These are phyloP conservation scores for Podospora bellae-mahoneyi DNA, from an alignment of 495 filamentous ascomycete genomes.

Conservation along the genomic window DNA sequence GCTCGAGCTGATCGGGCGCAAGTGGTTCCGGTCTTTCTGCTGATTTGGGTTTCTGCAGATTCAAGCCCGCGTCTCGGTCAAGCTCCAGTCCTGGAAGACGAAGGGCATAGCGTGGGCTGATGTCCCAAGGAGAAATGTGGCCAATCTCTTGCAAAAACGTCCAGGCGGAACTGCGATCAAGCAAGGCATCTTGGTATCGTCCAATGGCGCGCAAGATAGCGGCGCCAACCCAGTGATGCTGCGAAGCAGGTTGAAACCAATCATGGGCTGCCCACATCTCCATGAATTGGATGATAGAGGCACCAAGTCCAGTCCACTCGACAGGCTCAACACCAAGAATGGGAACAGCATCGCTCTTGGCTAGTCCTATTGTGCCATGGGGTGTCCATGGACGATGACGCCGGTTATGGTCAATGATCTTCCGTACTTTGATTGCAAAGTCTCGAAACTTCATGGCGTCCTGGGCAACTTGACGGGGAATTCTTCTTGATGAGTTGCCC, in stretches of 20 bases:
- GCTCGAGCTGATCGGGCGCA: slow-evolving; percentile 46
- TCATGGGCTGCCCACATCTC: slow-evolving; percentile 62
- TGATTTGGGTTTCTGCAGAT: slow-evolving; percentile 28
- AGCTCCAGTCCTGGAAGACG: slow-evolving; percentile 49
- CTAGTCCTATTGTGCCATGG: slow-evolving; percentile 50
- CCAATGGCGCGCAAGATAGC: slow-evolving; percentile 68
- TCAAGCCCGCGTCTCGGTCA: slow-evolving; percentile 41
- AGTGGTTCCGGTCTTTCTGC: slow-evolving; percentile 12
- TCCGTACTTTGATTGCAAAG: slow-evolving; percentile 65
- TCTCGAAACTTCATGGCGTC: slow-evolving; percentile 15
- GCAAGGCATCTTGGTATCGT: slow-evolving; percentile 59
- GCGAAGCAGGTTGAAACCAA: slow-evolving; percentile 45
- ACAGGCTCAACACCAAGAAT: slow-evolving; percentile 18
- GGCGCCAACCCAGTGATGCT: slow-evolving; percentile 59
- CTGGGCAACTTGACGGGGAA: background rate
- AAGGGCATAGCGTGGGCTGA: slow-evolving; percentile 59
- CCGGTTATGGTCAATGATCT: slow-evolving; percentile 65
- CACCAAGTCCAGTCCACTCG: slow-evolving; percentile 49
- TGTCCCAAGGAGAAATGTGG: slow-evolving; percentile 76
- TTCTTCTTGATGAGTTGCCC: slow-evolving; percentile 2
- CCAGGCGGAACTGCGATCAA: slow-evolving; percentile 57
- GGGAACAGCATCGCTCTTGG: slow-evolving; percentile 23
- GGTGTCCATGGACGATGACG: slow-evolving; percentile 56
- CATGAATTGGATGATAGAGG: slow-evolving; percentile 64
- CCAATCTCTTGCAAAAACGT: slow-evolving; percentile 85